Evolutionary conservation across 768 basidiomycete genomes (phyloP), one percentile per base, ranked within the genome.

Genomic region (Postia placenta): DNA sequence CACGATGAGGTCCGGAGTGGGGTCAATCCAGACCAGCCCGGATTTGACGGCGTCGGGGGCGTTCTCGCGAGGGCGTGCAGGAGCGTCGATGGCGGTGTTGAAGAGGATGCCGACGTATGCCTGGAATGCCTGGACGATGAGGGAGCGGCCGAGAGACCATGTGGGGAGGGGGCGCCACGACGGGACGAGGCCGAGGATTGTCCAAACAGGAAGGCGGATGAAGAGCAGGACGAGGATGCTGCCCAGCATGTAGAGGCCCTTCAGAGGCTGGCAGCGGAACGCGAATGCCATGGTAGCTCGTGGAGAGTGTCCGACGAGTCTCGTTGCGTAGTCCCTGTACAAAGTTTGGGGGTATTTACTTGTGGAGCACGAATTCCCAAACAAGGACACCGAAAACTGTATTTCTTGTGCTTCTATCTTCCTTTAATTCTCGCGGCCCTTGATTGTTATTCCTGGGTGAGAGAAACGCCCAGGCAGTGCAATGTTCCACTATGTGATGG

Each of bases 271-370:
- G 22, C 25, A 12, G 20, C 7, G 14, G 41, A 42, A 66, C 11
- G 77, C 77, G 60, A 64, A 68, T 55, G 63, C 68, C 46, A 80
- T 80, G n/a, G n/a, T n/a, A n/a, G n/a, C n/a, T n/a, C n/a, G n/a
- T n/a, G n/a, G n/a, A n/a, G n/a, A n/a, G n/a, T n/a, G n/a, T n/a
- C n/a, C n/a, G n/a, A n/a, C n/a, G n/a, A n/a, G n/a, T n/a, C n/a
- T n/a, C n/a, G n/a, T n/a, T n/a, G n/a, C n/a, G n/a, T n/a, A n/a
- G n/a, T n/a, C n/a, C n/a, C n/a, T n/a, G n/a, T n/a, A n/a, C n/a
- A n/a, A n/a, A n/a, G n/a, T n/a, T n/a, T n/a, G n/a, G n/a, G n/a
- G n/a, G n/a, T n/a, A n/a, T n/a, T n/a, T n/a, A n/a, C n/a, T n/a
- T n/a, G n/a, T n/a, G n/a, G n/a, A n/a, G n/a, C n/a, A n/a, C n/a